Evolutionary conservation across 179 eudicot genomes (phyloP), one percentile per base, ranked within the genome.

Genomic region (Silene noctiflora): DNA sequence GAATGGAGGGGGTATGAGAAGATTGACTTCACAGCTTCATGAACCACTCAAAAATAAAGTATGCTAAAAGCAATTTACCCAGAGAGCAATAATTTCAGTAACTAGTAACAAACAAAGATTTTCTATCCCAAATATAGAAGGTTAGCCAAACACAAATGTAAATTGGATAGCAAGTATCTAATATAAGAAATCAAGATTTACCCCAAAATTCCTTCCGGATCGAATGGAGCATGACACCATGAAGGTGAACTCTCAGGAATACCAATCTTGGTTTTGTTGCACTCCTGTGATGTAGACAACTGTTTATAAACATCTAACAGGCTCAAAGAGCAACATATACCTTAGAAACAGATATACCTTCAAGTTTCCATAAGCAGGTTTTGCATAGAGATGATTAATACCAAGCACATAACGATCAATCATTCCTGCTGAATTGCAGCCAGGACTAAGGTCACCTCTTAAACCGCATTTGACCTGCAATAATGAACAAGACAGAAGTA

Each of bases 171-270:
- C 46, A 19, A 61, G 67, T 20, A 73, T 24, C 33, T 31, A 51
- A 60, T 5, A 22, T 0, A 11, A 14, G 44, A 58, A 29, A 56
- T 60, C 17, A 10, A 67, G 25, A 11, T 53, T 63, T 84, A 93
- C 98, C 98, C 90, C 81, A 91, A 81, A 67, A 91, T 82, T 76
- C 97, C 98, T 87, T 93, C 97, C 7, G 98, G 98, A 71, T 93
- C 98, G 87, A 87, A 93, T 67, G 98, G 89, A 63, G 98, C 91
- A 82, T 81, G 85, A 69, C 98, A 93, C 98, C 98, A 93, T 60
- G 93, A 78, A 55, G 98, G 97, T 42, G 91, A 78, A 82, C 61
- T 73, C 63, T 75, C 84, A 35, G 91, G 81, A 67, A 85, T 76
- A 35, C 90, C 87, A 82, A 70, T 42, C 76, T 78, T 83, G 75